phyloP scores from a whole-genome alignment of 345 rosid species.

The Passiflora organensis region DNA sequence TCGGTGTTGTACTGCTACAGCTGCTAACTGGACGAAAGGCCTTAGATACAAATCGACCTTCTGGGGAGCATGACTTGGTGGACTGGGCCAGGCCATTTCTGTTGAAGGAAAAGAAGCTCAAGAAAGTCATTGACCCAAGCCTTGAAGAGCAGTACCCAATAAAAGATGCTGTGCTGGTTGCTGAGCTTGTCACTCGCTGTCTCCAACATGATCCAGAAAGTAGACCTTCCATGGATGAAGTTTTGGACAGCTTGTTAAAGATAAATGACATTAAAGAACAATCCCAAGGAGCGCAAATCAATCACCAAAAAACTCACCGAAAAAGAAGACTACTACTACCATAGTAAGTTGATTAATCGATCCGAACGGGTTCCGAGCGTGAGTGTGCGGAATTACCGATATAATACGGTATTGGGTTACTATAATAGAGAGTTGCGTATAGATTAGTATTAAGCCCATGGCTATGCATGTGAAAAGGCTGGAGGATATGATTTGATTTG shows the following conservation, averaged over 20 bases:
- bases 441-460: background rate
- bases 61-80: constrained; percentile 38
- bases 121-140: constrained; percentile 65
- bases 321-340: too few species aligned
- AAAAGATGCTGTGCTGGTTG: constrained; percentile 40
- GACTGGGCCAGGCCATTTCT: constrained; percentile 58
- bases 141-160: constrained; percentile 49
- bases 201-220: constrained; percentile 54
- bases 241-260: constrained; percentile 33
- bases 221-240: constrained; percentile 71
- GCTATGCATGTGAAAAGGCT: constrained; percentile 7
- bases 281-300: constrained; percentile 27
- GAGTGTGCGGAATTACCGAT: too few species aligned
- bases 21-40: constrained; percentile 63
- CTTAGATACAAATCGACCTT: constrained; percentile 51
- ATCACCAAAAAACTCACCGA: background rate
- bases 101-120: constrained; percentile 39
- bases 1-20: constrained; percentile 77
- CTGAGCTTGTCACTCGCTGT: constrained; percentile 45
- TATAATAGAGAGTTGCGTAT: background rate
- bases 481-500: background rate
- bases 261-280: constrained; percentile 31
- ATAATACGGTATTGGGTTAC: too few species aligned
- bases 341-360: background rate
- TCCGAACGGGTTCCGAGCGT: too few species aligned